These are phyloP conservation scores for Trametes polyzona DNA, from an alignment of 1,284 basidiomycete species.

Conservation along the genomic window DNA sequence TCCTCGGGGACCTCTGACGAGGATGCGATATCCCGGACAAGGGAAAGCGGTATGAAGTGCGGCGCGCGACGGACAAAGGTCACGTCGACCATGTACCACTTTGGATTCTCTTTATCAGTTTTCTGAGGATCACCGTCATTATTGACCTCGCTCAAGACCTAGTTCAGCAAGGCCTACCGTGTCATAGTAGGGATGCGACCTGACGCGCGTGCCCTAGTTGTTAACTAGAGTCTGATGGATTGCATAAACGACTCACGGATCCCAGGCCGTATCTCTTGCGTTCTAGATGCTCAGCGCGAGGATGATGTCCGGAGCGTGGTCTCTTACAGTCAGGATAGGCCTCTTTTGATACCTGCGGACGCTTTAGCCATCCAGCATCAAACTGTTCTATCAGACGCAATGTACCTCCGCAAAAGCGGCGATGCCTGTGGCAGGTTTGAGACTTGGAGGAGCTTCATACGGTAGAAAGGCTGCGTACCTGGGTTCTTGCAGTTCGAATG, in stretches of 20 bases:
- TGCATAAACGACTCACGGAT: constrained; percentile 55
- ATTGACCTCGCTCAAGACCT: not conserved
- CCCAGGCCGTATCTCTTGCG: constrained; percentile 83
- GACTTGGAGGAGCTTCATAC: not conserved
- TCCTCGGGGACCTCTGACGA: constrained; percentile 49
- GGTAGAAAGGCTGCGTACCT: constrained; percentile 49
- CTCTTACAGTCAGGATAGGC: constrained; percentile 88
- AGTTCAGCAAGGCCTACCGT: constrained; percentile 46
- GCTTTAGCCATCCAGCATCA: not conserved
- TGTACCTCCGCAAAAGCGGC: constrained; percentile 82
- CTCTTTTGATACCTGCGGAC: constrained; percentile 76
- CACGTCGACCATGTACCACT: constrained; percentile 94
- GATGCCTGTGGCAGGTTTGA: constrained; percentile 58
- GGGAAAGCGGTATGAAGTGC: constrained; percentile 80
- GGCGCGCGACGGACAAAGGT: constrained; percentile 68
- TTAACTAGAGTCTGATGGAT: not conserved
- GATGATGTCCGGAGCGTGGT: constrained; percentile 3
- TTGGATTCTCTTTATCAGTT: constrained; percentile 75
- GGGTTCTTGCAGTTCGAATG: constrained; percentile 93
- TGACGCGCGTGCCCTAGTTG: constrained; percentile 29
- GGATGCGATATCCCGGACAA: constrained; percentile 70
- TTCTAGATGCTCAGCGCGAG: constrained; percentile 20
- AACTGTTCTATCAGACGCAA: constrained; percentile 3
- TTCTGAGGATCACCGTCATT: constrained; percentile 53
- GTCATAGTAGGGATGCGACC: constrained; percentile 89